Conservation (phyloP, 306 rosid genomes). For the Betula pendula region DNA sequence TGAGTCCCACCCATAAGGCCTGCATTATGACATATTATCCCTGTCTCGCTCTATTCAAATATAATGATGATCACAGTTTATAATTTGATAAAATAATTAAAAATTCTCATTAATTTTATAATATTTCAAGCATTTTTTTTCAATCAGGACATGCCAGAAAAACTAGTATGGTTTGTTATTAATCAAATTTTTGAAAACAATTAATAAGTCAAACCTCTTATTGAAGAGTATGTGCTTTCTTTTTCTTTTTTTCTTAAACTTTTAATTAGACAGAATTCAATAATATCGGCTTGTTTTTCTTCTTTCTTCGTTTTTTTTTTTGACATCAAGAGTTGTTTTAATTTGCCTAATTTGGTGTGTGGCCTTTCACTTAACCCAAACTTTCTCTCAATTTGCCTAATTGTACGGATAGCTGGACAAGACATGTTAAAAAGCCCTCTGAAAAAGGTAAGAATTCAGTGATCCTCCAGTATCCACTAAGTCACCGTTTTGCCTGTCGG, state of each 20-base stretch:
- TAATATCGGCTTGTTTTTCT: too few species aligned
- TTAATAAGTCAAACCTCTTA: neutral
- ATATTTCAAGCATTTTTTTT: too few species aligned
- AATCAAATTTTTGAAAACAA: neutral
- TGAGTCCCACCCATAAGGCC: slow-evolving; percentile 39
- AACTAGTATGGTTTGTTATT: too few species aligned
- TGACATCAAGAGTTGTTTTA: neutral
- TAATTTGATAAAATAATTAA: too few species aligned
- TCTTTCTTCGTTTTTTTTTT: too few species aligned
- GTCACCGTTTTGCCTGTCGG: slow-evolving; percentile 39
- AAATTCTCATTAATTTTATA: too few species aligned
- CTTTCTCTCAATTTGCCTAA: slow-evolving; percentile 14
- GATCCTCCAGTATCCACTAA: slow-evolving; percentile 68
- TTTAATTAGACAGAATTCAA: neutral
- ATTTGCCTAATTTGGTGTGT: neutral
- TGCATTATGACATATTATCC: slow-evolving; percentile 21
- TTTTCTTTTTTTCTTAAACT: neutral
- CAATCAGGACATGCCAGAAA: too few species aligned
- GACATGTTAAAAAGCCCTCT: slow-evolving; percentile 35
- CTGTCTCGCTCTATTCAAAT: slow-evolving; percentile 34
- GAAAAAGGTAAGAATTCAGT: slow-evolving; percentile 39
- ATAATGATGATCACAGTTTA: slow-evolving; percentile 42
- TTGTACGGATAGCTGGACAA: slow-evolving; percentile 48
- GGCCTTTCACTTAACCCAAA: slow-evolving; percentile 24
- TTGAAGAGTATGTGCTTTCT: too few species aligned